Percentiles rank a stretch among this genome's conserved stretches.
Conservation (phyloP, 1,284 basidiomycete species). For the Tausonia pullulans region DNA sequence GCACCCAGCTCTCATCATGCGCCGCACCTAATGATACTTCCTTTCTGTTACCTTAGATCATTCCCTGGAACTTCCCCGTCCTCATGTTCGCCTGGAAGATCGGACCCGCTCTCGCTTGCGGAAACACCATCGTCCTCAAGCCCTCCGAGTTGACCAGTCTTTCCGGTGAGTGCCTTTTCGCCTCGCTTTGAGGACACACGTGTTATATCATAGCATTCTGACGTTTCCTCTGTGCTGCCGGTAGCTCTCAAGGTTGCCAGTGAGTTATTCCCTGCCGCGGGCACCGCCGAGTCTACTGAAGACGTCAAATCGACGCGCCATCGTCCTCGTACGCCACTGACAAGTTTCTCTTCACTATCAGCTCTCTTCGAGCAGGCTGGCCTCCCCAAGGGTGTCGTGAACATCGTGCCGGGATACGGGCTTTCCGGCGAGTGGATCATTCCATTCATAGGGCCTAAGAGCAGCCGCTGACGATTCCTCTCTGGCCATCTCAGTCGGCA, state of each 20-base stretch:
- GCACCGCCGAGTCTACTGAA: constrained; percentile 41
- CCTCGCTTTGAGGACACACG: no score
- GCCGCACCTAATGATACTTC: background rate
- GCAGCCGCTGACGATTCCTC: no score
- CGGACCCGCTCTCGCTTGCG: constrained; percentile 71
- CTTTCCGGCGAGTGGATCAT: background rate
- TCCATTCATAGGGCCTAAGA: no score
- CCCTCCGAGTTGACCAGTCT: constrained; percentile 56
- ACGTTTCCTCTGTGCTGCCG: no score
- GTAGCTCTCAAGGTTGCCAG: no score
- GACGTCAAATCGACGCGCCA: background rate
- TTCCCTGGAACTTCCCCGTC: constrained; percentile 45
- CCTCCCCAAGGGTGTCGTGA: constrained; percentile 59
- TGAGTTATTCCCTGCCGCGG: no score
- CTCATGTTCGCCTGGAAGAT: constrained; percentile 51
- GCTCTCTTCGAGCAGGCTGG: constrained; percentile 46
- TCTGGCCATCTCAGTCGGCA: constrained; percentile 45
- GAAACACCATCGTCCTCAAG: constrained; percentile 74
- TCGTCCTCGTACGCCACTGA: background rate
- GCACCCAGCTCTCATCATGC: background rate
- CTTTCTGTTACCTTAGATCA: constrained; percentile 34
- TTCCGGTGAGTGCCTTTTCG: background rate
- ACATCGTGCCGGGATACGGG: constrained; percentile 39
- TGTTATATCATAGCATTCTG: no score
- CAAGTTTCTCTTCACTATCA: constrained; percentile 28